phyloP scores from a whole-genome alignment of 2,329 filamentous ascomycete genomes.

The Trichoderma oligosporum region DNA sequence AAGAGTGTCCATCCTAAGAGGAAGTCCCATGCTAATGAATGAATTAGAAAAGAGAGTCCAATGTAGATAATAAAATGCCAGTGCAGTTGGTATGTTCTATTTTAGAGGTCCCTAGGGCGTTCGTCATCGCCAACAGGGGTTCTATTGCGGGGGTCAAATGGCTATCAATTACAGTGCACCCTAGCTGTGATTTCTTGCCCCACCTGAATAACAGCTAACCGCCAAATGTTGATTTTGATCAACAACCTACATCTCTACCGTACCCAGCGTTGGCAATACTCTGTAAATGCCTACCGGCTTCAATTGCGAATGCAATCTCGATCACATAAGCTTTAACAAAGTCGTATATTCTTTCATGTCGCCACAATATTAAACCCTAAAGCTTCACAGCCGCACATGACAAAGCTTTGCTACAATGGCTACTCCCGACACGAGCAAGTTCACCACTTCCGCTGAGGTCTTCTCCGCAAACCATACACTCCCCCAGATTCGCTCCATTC shows the following conservation, averaged over 20 bases:
- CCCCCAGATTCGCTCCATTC: slow-evolving; percentile 60
- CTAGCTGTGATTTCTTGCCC: slow-evolving; percentile 9
- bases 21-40: neutral
- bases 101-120: neutral
- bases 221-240: too few relatives aligned
- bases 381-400: slow-evolving; percentile 2
- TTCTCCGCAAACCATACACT: slow-evolving; percentile 56
- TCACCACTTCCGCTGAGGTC: slow-evolving; percentile 51
- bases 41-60: neutral
- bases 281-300: neutral
- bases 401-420: slow-evolving; percentile 36
- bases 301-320: neutral
- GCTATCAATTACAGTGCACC: too few relatives aligned
- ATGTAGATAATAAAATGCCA: neutral
- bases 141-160: slow-evolving; percentile 12
- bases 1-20: slow-evolving; percentile 48
- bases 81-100: neutral
- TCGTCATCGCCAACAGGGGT: slow-evolving; percentile 7
- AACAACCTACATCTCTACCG: neutral
- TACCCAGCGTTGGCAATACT: neutral
- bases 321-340: neutral
- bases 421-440: slow-evolving; percentile 44
- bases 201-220: neutral
- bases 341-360: neutral
- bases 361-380: neutral